Percentiles rank a stretch among this genome's conserved stretches.
These are phyloP conservation scores for Heterobasidion occidentale DNA, from an alignment of 1,284 basidiomycete genomes.

Conservation along the genomic window DNA sequence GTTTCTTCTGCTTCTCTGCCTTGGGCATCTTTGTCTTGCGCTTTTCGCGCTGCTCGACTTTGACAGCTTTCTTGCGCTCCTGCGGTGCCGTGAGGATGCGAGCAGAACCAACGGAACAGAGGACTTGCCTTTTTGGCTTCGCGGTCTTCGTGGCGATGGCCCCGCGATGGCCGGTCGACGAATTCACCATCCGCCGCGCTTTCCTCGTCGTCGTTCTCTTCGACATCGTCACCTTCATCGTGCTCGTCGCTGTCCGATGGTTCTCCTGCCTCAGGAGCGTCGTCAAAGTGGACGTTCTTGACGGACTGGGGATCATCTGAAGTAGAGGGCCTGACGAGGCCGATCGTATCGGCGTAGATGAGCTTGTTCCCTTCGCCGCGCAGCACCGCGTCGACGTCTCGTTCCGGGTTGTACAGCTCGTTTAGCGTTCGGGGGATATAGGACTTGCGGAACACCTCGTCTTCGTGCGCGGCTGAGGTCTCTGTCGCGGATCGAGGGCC, in stretches of 20 bases:
- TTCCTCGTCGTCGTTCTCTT: constrained; percentile 25
- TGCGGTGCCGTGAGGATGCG: constrained; percentile 21
- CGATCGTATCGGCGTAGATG: constrained; percentile 84
- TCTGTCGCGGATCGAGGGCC: constrained; percentile 13
- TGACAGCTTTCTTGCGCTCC: constrained; percentile 86
- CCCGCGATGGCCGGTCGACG: constrained; percentile 56
- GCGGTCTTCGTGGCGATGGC: constrained; percentile 86
- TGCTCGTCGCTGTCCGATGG: constrained; percentile 20
- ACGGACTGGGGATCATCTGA: background rate
- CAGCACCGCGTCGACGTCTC: constrained; percentile 72
- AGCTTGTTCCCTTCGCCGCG: constrained; percentile 65
- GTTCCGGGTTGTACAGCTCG: constrained; percentile 88
- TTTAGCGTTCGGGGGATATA: constrained; percentile 92
- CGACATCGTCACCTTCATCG: constrained; percentile 13
- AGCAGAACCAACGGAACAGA: constrained; percentile 1
- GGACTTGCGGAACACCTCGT: constrained; percentile 79
- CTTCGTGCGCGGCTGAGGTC: constrained; percentile 47
- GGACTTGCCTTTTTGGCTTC: constrained; percentile 80
- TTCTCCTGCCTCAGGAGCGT: background rate
- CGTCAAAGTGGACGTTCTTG: constrained; percentile 2
- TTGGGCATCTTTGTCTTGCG: constrained; percentile 92
- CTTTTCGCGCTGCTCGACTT: constrained; percentile 82
- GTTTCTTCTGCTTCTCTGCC: constrained; percentile 79
- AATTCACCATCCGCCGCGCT: constrained; percentile 24
- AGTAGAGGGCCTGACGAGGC: constrained; percentile 43